Conservation (phyloP, 2,329 filamentous ascomycete species). For the Exophiala dermatitidis region DNA sequence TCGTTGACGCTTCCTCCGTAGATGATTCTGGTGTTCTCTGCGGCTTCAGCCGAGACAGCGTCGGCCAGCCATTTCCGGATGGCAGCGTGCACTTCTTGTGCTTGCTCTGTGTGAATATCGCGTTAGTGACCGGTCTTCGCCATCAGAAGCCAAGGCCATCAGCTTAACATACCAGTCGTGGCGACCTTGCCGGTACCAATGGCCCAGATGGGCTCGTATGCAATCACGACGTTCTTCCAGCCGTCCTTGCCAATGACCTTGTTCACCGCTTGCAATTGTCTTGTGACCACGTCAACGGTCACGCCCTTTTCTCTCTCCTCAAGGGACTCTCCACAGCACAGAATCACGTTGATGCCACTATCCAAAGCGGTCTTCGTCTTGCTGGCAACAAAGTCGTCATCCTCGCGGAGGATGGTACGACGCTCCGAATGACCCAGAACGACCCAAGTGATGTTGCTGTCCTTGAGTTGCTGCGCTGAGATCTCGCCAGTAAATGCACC, state of each 20-base stretch:
- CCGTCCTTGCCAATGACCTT: conserved; percentile 61
- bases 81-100: conserved; percentile 86
- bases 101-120: conserved; percentile 56
- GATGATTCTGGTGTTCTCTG: conserved; percentile 84
- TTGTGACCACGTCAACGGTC: conserved; percentile 57
- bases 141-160: no score
- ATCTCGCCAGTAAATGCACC: conserved; percentile 97
- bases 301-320: conserved; percentile 45
- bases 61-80: conserved; percentile 80
- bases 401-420: conserved; percentile 80
- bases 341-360: conserved; percentile 80
- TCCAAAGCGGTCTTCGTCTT: conserved; percentile 94
- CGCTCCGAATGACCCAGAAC: conserved; percentile 94
- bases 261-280: conserved; percentile 74
- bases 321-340: conserved; percentile 94
- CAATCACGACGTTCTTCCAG: conserved; percentile 92
- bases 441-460: conserved; percentile 80
- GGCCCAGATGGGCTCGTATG: conserved; percentile 96
- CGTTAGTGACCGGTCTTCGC: not conserved
- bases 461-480: conserved; percentile 82
- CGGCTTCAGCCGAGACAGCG: conserved; percentile 66
- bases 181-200: conserved; percentile 91
- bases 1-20: conserved; percentile 95
- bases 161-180: conserved; percentile 42
- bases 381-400: conserved; percentile 73